Conservation (phyloP, 192 early-diverging fungal genomes). For the Jimgerdemannia flammicorona region DNA sequence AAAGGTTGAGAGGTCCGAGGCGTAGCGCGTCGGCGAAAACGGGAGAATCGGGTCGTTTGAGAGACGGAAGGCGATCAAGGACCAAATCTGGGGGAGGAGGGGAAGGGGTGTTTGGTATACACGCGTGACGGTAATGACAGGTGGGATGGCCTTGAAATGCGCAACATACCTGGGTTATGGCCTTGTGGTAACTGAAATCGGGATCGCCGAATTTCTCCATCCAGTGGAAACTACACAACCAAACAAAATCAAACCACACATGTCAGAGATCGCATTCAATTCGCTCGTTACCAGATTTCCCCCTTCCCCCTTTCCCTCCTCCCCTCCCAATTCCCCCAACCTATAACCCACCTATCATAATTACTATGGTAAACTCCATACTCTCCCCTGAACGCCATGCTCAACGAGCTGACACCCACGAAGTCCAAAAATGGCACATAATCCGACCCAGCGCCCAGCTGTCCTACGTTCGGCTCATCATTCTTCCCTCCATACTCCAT, state of each 20-base stretch:
- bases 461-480: background rate
- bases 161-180: constrained; percentile 22
- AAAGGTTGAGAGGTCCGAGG: constrained; percentile 37
- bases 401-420: constrained; percentile 49
- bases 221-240: constrained; percentile 33
- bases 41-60: constrained; percentile 42
- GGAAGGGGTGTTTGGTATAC: background rate
- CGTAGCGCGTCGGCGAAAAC: constrained; percentile 41
- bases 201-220: constrained; percentile 55
- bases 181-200: constrained; percentile 45
- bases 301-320: background rate
- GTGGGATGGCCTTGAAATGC: background rate
- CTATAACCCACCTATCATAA: constrained; percentile 41
- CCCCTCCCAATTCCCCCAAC: background rate
- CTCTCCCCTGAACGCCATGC: constrained; percentile 45
- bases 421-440: constrained; percentile 50
- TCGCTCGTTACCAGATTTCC: background rate
- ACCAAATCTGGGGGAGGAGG: constrained; percentile 25
- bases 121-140: background rate
- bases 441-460: constrained; percentile 35
- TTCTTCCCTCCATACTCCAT: too few species aligned
- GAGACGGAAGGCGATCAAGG: constrained; percentile 40
- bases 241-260: too few species aligned
- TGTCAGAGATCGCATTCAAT: too few species aligned
- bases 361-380: constrained; percentile 52